Percentiles rank a stretch among this genome's conserved stretches.
Conservation (phyloP, 73 alveolate genomes). For the Uronychia setigera region DNA sequence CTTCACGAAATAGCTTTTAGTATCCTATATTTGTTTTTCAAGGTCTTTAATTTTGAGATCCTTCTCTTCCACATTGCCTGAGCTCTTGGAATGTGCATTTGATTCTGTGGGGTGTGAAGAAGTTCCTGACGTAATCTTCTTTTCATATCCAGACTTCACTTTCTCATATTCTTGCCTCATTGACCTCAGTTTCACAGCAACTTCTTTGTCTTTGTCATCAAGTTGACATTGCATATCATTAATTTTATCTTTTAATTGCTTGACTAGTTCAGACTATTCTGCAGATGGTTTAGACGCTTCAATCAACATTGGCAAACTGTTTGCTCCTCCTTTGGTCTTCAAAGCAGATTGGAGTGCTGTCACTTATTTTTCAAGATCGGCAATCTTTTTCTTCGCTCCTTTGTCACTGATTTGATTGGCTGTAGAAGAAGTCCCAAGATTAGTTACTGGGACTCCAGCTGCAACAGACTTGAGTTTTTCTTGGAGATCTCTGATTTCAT, state of each 20-base stretch:
- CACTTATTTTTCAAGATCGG: not conserved
- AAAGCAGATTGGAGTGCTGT: not conserved
- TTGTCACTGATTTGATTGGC: not conserved
- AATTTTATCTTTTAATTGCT: not conserved
- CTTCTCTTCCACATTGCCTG: not conserved
- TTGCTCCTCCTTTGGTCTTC: not conserved
- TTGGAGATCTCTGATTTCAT: not conserved
- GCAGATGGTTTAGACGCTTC: slow-evolving; percentile 9
- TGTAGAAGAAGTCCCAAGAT: not conserved
- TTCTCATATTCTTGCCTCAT: not conserved
- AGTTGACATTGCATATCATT: not conserved
- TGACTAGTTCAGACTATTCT: slow-evolving; percentile 10
- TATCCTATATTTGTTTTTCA: slow-evolving; percentile 20
- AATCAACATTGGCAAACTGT: slow-evolving; percentile 2
- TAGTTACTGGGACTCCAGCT: not conserved
- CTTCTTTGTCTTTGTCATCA: not conserved
- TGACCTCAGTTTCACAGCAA: not conserved
- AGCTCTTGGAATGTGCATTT: not conserved
- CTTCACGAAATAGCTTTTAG: not conserved
- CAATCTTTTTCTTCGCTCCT: slow-evolving; percentile 13
- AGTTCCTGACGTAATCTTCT: not conserved
- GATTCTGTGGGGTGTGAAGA: too few species aligned
- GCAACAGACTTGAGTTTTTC: not conserved
- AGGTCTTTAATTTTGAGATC: slow-evolving; percentile 9
- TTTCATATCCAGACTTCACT: not conserved